Conservation (phyloP, 305 asterid species). For the Ilex paraguariensis region DNA sequence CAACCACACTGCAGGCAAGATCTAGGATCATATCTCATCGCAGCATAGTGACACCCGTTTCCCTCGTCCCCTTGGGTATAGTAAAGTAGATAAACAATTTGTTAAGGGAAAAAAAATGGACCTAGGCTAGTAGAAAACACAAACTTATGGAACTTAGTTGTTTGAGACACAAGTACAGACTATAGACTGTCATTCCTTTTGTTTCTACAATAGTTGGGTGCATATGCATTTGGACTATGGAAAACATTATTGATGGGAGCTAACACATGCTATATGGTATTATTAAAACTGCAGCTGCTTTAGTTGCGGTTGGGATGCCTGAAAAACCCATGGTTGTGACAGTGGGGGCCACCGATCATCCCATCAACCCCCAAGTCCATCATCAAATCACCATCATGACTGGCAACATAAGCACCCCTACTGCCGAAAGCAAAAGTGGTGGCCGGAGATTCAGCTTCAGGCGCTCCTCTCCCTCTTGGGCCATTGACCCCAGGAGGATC, state of each 20-base stretch:
- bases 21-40: too few species aligned
- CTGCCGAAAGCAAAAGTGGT: constrained; percentile 28
- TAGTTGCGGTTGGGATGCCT: constrained; percentile 56
- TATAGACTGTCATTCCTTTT: constrained; percentile 13
- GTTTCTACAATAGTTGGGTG: constrained; percentile 11
- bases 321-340: constrained; percentile 50
- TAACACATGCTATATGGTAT: neutral
- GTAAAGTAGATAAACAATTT: too few species aligned
- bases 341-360: constrained; percentile 44
- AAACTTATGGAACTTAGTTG: too few species aligned
- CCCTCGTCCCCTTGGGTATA: too few species aligned
- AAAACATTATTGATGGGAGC: neutral
- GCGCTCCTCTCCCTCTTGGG: constrained; percentile 43
- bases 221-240: constrained; percentile 13
- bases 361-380: constrained; percentile 37
- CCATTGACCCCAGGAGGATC: constrained; percentile 55
- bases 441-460: constrained; percentile 46
- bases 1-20: too few species aligned
- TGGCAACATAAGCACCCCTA: constrained; percentile 15
- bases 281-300: constrained; percentile 43
- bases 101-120: too few species aligned
- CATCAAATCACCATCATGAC: constrained; percentile 69
- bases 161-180: too few species aligned
- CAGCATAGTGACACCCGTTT: too few species aligned
- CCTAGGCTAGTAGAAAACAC: too few species aligned